phyloP scores from a whole-genome alignment of 148 eudicot species.

The Nyssa sinensis region DNA sequence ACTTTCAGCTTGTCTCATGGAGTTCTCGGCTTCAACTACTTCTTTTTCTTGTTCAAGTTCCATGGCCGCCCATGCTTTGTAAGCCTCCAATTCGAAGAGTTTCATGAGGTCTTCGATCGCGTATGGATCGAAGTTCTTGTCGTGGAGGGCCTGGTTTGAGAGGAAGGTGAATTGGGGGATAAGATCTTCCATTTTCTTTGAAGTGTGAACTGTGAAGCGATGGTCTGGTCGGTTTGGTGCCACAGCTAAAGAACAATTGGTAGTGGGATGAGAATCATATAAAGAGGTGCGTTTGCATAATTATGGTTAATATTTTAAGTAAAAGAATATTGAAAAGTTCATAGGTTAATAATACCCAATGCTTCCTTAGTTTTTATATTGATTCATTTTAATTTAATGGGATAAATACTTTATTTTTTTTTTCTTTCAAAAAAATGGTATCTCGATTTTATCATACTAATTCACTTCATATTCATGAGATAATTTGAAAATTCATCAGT shows the following conservation, averaged over 20 bases:
- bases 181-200: conserved; percentile 75
- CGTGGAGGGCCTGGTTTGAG: conserved; percentile 52
- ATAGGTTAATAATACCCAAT: too few relatives aligned
- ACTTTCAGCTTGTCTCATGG: conserved; percentile 50
- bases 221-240: too few relatives aligned
- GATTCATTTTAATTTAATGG: too few relatives aligned
- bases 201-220: neutral
- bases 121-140: conserved; percentile 71
- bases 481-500: too few relatives aligned
- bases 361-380: too few relatives aligned
- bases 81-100: conserved; percentile 75
- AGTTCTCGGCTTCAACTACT: conserved; percentile 30
- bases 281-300: neutral
- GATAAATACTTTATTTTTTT: too few relatives aligned
- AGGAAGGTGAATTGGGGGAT: conserved; percentile 51
- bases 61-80: conserved; percentile 71
- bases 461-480: too few relatives aligned
- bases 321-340: too few relatives aligned
- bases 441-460: too few relatives aligned
- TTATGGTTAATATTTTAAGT: too few relatives aligned
- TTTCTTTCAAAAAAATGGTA: too few relatives aligned
- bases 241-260: too few relatives aligned
- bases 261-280: neutral
- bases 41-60: conserved; percentile 49
- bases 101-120: conserved; percentile 62